Conservation (phyloP, 1,284 basidiomycete species). For the Apiotrichum akiyoshidainum region DNA sequence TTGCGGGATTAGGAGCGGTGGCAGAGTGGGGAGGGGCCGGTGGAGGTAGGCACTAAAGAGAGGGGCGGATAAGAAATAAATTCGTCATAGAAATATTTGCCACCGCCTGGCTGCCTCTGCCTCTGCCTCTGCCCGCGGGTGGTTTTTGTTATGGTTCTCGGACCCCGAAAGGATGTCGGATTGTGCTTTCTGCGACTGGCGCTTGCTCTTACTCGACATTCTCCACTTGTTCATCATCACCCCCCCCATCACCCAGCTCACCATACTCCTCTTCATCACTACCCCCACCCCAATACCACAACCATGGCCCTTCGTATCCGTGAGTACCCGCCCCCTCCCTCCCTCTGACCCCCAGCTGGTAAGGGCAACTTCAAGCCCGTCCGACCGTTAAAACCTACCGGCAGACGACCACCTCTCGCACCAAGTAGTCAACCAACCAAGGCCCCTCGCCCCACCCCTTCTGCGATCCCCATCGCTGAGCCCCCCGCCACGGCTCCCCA, state of each 20-base stretch:
- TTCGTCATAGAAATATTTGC: too few species aligned
- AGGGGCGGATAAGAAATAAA: too few species aligned
- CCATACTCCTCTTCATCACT: neutral
- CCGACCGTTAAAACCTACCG: conserved; percentile 14
- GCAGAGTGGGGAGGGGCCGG: too few species aligned
- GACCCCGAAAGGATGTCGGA: too few species aligned
- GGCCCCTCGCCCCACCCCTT: neutral
- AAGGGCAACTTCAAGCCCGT: conserved; percentile 37
- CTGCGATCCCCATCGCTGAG: neutral
- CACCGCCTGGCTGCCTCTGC: too few species aligned
- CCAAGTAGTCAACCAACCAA: conserved; percentile 5
- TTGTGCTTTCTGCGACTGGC: too few species aligned
- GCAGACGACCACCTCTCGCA: conserved; percentile 1
- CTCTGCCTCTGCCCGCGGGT: too few species aligned
- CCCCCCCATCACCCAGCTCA: neutral
- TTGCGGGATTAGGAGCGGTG: too few species aligned
- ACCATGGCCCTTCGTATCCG: conserved; percentile 28
- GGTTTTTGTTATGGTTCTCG: too few species aligned
- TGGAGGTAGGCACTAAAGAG: too few species aligned
- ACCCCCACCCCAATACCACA: neutral
- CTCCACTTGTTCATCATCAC: neutral
- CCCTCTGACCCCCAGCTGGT: conserved; percentile 20
- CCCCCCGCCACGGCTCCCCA: neutral
- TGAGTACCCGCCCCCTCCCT: neutral
- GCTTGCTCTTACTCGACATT: neutral